Percentiles rank a stretch among this genome's conserved stretches.
Conservation (phyloP, 169 alveolate species). For the Plasmodium blacklocki region DNA sequence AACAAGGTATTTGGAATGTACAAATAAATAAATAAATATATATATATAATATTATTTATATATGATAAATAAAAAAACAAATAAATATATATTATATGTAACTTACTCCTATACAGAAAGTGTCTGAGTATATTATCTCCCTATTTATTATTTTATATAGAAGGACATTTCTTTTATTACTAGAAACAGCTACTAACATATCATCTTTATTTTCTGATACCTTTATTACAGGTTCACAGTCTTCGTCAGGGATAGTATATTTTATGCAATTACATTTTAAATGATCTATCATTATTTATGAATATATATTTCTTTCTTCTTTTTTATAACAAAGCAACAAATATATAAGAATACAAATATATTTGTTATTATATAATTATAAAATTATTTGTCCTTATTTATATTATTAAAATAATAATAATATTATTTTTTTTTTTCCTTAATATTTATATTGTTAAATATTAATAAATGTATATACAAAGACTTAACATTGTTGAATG, state of each 20-base stretch:
- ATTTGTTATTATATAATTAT: background rate
- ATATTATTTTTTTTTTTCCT: background rate
- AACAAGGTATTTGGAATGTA: no score
- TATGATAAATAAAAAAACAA: background rate
- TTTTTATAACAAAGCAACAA: background rate
- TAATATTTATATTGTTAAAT: background rate
- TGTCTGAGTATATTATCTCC: slow-evolving; percentile 21
- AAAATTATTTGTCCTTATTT: background rate
- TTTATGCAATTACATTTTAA: slow-evolving; percentile 51
- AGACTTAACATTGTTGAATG: no score
- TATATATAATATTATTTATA: background rate
- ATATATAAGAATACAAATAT: background rate
- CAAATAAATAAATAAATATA: background rate
- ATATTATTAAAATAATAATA: background rate
- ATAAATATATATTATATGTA: background rate
- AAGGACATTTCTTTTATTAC: slow-evolving; percentile 25
- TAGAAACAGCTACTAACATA: slow-evolving; percentile 42
- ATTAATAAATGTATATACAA: no score
- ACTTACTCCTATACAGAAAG: slow-evolving; percentile 50
- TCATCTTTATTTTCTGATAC: slow-evolving; percentile 29
- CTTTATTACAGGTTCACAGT: slow-evolving; percentile 37
- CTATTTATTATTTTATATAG: slow-evolving; percentile 31
- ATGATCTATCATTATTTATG: slow-evolving; percentile 32
- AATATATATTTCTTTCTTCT: background rate
- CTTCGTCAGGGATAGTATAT: slow-evolving; percentile 46